A percentile compares a stretch with the other conserved stretches of the same genome.
Conservation (phyloP, 805 yeast genomes). For the Zygosaccharomyces pseudorouxii region DNA sequence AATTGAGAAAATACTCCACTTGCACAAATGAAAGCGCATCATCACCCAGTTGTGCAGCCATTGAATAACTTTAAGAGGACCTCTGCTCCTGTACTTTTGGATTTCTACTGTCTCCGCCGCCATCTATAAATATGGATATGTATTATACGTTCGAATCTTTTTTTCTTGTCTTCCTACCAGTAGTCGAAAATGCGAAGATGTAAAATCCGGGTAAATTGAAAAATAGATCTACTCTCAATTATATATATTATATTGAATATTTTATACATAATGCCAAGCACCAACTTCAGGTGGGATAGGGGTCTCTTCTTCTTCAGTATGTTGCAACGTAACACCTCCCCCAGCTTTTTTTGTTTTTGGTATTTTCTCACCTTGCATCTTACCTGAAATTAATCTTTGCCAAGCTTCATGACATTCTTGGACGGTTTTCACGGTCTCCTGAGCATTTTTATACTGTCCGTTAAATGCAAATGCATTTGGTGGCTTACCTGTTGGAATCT, state of each 20-base stretch:
- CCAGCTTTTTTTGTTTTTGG: constrained; percentile 52
- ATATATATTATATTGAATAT: too few species aligned
- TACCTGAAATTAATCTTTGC: constrained; percentile 50
- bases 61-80: not conserved
- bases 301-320: constrained; percentile 28
- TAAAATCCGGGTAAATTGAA: constrained; percentile 4
- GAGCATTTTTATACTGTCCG: constrained; percentile 57
- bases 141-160: constrained; percentile 10
- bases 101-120: not conserved
- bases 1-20: constrained; percentile 19
- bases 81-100: not conserved
- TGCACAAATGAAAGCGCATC: constrained; percentile 16
- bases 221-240: too few species aligned
- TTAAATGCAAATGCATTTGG: constrained; percentile 69
- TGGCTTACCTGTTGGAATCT: constrained; percentile 77
- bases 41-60: constrained; percentile 11
- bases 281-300: constrained; percentile 40
- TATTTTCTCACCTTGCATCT: constrained; percentile 34
- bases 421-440: constrained; percentile 55
- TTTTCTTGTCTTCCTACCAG: not conserved
- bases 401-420: constrained; percentile 66
- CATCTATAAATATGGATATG: not conserved
- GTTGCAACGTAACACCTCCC: constrained; percentile 33
- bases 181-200: not conserved
- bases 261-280: constrained; percentile 31